Evolutionary conservation across 495 filamentous ascomycete genomes (phyloP), one percentile per base, ranked within the genome.

Genomic region (Opeltia flavorubescens): DNA sequence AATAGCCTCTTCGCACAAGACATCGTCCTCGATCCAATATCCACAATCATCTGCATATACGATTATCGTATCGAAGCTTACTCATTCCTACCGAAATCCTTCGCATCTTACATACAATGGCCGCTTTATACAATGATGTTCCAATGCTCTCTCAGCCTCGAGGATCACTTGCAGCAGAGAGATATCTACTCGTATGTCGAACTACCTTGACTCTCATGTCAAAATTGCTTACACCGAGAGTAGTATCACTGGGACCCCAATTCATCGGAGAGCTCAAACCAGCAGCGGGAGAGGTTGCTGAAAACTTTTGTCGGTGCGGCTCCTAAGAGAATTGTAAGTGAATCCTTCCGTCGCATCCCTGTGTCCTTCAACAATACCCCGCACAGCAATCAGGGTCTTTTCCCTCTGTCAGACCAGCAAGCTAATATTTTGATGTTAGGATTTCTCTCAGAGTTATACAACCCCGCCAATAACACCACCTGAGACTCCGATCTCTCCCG

Each of bases 121-220:
- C n/a, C n/a, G n/a, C n/a, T n/a, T n/a, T n/a, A n/a, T n/a, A n/a
- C n/a, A n/a, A n/a, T n/a, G n/a, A n/a, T n/a, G n/a, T n/a, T n/a
- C n/a, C n/a, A n/a, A n/a, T n/a, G n/a, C n/a, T 44, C 7, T 6
- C 6, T 28, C 42, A 15, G 9, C 42, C 42, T 8, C 28, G 42
- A 24, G 42, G 17, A 11, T 8, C 42, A 24, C 15, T 44, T 44
- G 15, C 42, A 11, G 42, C 24, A 5, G 42, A 44, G 24, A 24
- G 24, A 18, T 44, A 44, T 28, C 42, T 44, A 6, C 42, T 44
- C 17, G 42, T 44, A 28, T 44, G 42, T n/a, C n/a, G n/a, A n/a
- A n/a, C n/a, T n/a, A n/a, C n/a, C n/a, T n/a, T 20, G 9, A 20
- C 24, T 29, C n/a, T 24, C 9, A 12, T 24, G 42, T 24, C 42